Conservation (phyloP, 148 eudicot species). For the Silene conica region DNA sequence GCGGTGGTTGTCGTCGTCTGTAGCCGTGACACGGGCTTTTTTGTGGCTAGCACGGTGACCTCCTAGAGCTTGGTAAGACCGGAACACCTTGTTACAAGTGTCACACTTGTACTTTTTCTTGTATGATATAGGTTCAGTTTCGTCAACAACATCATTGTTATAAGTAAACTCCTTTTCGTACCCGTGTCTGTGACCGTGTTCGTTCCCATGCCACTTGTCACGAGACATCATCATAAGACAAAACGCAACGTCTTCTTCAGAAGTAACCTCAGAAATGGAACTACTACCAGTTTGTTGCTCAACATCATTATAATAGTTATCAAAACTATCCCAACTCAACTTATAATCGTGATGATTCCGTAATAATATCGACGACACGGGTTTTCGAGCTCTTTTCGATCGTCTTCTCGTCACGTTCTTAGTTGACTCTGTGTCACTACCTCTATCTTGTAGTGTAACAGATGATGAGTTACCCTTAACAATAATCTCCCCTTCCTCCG, state of each 20-base stretch:
- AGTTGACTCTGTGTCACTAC: constrained; percentile 57
- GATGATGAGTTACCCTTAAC: background rate
- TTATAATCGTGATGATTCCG: background rate
- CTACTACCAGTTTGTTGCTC: constrained; percentile 19
- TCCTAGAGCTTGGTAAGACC: constrained; percentile 77
- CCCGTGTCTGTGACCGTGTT: background rate
- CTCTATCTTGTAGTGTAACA: constrained; percentile 25
- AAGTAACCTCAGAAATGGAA: constrained; percentile 52
- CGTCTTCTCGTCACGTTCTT: constrained; percentile 38
- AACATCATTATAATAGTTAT: constrained; percentile 1
- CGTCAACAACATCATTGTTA: constrained; percentile 6
- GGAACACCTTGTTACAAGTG: constrained; percentile 49
- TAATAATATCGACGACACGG: constrained; percentile 1
- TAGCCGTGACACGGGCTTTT: constrained; percentile 25
- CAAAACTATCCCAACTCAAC: background rate
- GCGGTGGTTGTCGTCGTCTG: background rate
- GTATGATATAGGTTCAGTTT: background rate
- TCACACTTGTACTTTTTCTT: constrained; percentile 48
- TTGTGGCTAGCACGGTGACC: constrained; percentile 86
- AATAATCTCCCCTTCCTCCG: constrained; percentile 4
- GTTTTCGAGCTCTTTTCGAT: constrained; percentile 40
- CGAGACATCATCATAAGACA: constrained; percentile 73
- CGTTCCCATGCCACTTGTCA: constrained; percentile 43
- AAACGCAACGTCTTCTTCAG: constrained; percentile 70
- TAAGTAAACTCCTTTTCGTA: background rate